phyloP scores from a whole-genome alignment of 2,329 filamentous ascomycete genomes.

The Botrytis cinerea region DNA sequence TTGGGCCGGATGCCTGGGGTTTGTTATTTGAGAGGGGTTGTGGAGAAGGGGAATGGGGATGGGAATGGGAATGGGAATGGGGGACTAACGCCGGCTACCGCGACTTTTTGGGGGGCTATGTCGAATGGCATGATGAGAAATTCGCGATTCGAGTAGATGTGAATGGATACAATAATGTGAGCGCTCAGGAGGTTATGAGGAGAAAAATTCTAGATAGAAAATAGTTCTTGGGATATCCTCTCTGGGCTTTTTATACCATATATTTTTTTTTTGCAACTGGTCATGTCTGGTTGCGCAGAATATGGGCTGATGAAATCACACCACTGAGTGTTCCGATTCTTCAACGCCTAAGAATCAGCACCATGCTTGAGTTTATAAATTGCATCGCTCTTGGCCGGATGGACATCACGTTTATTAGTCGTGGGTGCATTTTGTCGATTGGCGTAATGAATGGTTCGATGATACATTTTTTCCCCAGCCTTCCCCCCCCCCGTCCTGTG shows the following conservation, averaged over 20 bases:
- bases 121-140: conserved; percentile 30
- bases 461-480: too few relatives aligned
- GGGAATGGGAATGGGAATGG: neutral
- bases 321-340: conserved; percentile 12
- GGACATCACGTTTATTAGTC: neutral
- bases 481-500: neutral
- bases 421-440: neutral
- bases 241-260: neutral
- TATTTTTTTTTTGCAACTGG: neutral
- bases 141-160: neutral
- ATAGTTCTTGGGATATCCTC: neutral
- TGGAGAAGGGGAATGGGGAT: neutral
- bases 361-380: neutral
- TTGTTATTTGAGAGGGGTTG: neutral
- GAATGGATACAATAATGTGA: neutral
- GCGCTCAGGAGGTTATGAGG: neutral
- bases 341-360: neutral
- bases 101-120: conserved; percentile 33
- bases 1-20: conserved; percentile 37
- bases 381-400: neutral
- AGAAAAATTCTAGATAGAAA: neutral
- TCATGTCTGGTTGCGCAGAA: neutral
- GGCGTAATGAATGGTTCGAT: neutral
- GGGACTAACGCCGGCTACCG: conserved; percentile 32
- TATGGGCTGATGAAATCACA: conserved; percentile 18